Conservation (phyloP, 805 yeast species). For the Schwanniomyces sp. region DNA sequence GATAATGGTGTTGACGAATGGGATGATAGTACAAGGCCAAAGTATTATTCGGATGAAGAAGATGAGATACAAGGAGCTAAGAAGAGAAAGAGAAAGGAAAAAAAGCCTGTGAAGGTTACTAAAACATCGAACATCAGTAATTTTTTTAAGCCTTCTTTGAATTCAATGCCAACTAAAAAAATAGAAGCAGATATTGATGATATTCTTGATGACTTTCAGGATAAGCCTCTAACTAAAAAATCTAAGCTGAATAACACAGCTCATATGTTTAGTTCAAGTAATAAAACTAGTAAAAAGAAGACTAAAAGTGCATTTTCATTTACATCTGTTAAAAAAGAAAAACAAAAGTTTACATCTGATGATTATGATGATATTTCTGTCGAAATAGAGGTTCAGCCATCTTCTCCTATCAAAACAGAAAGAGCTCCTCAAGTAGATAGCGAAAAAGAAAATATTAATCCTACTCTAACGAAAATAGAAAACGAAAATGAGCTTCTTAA, state of each 20-base stretch:
- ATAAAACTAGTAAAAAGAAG: constrained; percentile 17
- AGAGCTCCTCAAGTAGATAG: constrained; percentile 5
- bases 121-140: constrained; percentile 50
- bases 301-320: constrained; percentile 19
- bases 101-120: constrained; percentile 38
- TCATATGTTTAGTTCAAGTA: constrained; percentile 18
- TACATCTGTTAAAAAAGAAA: constrained; percentile 21
- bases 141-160: constrained; percentile 45
- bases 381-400: constrained; percentile 26
- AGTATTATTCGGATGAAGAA: constrained; percentile 59
- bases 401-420: constrained; percentile 36
- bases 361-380: constrained; percentile 25
- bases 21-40: constrained; percentile 55
- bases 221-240: constrained; percentile 14
- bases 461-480: constrained; percentile 2
- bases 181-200: constrained; percentile 60
- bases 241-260: constrained; percentile 11
- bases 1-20: constrained; percentile 93
- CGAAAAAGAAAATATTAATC: constrained; percentile 13
- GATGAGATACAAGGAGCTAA: constrained; percentile 22
- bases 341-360: constrained; percentile 20
- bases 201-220: constrained; percentile 56
- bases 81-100: constrained; percentile 23
- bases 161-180: constrained; percentile 33
- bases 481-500: constrained; percentile 1